A percentile compares a stretch with the other conserved stretches of the same genome.
phyloP scores from a whole-genome alignment of 768 basidiomycete species.

The Cystobasidium tubakii region DNA sequence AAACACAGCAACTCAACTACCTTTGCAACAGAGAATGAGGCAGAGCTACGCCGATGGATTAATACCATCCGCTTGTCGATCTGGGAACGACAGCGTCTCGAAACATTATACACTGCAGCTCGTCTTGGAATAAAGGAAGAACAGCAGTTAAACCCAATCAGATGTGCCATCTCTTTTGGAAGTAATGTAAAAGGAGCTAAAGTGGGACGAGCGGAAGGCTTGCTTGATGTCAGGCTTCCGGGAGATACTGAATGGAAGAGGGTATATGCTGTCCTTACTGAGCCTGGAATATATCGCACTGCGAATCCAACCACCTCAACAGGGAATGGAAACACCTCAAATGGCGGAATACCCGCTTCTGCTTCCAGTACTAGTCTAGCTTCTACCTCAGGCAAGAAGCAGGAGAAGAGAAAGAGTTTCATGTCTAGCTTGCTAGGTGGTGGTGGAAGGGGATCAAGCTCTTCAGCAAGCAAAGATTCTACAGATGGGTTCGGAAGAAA shows the following conservation, averaged over 20 bases:
- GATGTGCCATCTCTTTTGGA: background rate
- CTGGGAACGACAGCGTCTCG: conserved; percentile 61
- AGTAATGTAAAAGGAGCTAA: conserved; percentile 47
- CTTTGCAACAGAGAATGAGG: conserved; percentile 15
- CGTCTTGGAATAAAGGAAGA: conserved; percentile 66
- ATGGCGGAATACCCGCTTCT: background rate
- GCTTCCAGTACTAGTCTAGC: conserved; percentile 56
- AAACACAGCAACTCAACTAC: conserved; percentile 18
- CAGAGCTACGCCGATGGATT: conserved; percentile 57
- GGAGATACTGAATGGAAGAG: conserved; percentile 97
- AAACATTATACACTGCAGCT: conserved; percentile 71
- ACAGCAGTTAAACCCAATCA: conserved; percentile 17
- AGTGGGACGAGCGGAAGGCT: conserved; percentile 73
- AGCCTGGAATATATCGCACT: conserved; percentile 57
- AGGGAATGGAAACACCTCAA: background rate
- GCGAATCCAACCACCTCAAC: conserved; percentile 75
- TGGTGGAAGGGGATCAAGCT: background rate
- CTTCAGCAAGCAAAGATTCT: conserved; percentile 8
- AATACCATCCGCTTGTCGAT: conserved; percentile 79
- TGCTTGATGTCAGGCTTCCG: conserved; percentile 82
- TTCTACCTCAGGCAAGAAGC: conserved; percentile 4
- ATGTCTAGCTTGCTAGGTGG: conserved; percentile 21
- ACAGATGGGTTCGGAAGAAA: background rate
- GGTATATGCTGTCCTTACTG: conserved; percentile 68
- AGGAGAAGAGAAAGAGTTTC: conserved; percentile 27